Base-by-base conservation (phyloP, 306 rosid genomes). In the Castanospermum australe region DNA sequence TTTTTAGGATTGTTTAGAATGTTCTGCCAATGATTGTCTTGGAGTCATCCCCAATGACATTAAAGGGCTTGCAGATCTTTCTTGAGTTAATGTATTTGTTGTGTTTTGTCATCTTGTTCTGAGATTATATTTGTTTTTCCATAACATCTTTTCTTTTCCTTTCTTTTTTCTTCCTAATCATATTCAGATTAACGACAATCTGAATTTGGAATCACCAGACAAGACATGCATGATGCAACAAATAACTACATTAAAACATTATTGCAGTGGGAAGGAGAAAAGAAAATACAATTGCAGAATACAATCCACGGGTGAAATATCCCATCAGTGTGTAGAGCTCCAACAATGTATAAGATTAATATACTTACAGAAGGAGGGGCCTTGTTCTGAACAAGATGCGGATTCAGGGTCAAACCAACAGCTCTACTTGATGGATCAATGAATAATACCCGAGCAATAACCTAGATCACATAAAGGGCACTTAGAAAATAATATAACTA, bases 351-450 rank as follows among this genome's bases (percentile, higher is more conserved):
- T 67, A 67, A 38, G 21, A 71, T 74, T 20, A 71, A 45, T 55
- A 36, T 51, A 91, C 98, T 91, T 86, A 92, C 99, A 44, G 79
- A 83, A 79, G 93, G 91, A 76, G 96, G 93, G 51, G 93, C 82
- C 85, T 72, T 93, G 88, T 91, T 87, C 73, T 79, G 92, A 87
- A 95, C 86, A 73, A 95, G 98, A 89, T 93, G 90, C 14, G 93
- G 92, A 90, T 90, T 93, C 82, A 95, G 74, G 17, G 99, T 95
- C 97, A 95, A 89, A 60, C 99, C 99, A 83, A 95, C 88, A 64
- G 98, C 96, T 88, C 96, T 93, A 38, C 89, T 90, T 67, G 92
- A 88, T 35, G 99, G 98, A 86, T 95, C 97, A 80, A 95, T 82
- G 82, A 95, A 95, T 77, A 95, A 77, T 84, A 95, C 88, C 80